Evolutionary conservation across 2,329 filamentous ascomycete species (phyloP), one percentile per base, ranked within the genome.

Genomic region (Eutypella sp.): DNA sequence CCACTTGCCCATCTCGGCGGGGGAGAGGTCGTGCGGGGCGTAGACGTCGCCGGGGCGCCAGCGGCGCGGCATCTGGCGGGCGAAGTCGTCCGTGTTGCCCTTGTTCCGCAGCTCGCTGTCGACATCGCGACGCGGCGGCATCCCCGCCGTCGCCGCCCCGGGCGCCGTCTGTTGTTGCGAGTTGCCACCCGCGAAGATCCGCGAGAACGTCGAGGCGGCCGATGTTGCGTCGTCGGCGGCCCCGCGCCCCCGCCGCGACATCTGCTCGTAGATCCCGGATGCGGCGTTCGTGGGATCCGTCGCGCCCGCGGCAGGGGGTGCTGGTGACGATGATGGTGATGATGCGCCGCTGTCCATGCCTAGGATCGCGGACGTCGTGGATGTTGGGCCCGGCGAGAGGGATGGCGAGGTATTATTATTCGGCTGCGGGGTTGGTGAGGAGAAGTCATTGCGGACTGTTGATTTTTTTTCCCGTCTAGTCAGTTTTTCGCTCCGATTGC

Each of bases 11-110:
- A 87, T 85, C 77, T 96, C 91, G 29, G 73, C 70, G 20, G 82
- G 76, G 45, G 81, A 85, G 62, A 99, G 67, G 68, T 99, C 93
- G 63, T 91, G 87, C 27, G 93, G 93, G 48, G 90, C 79, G 69
- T 97, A 97, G 43, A 96, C 77, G 63, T 97, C 91, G 56, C 93
- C 93, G 1, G 72, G 59, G 57, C 75, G 74, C 85, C 87, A 97
- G 34, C 77, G 75, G 40, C 91, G 83, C 29, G 79, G 76, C 67
- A 84, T 76, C 66, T 88, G 82, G 51, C 68, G 72, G 57, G 81
- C 68, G 64, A 81, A 81, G 51, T 81, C 79, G 38, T 70, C 68
- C 43, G 67, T 68, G 40, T 66, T 56, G 58, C 69, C 68, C 52
- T 64, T 61, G 53, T 67, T 63, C 53, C 60, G 60, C 45, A 72